phyloP scores from a whole-genome alignment of 257 asterid species.

The Primulina tabacum region DNA sequence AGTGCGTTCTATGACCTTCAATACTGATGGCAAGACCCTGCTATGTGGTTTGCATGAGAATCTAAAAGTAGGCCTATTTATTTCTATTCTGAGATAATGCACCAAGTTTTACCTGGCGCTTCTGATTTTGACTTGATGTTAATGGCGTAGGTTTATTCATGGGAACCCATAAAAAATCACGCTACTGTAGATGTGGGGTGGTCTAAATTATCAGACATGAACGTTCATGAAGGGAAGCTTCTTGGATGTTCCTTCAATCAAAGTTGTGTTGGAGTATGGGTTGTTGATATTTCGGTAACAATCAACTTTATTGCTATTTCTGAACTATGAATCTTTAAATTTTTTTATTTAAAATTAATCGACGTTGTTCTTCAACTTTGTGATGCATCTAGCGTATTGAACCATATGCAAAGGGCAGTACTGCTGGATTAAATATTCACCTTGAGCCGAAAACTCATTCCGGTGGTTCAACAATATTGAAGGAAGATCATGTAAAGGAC shows the following conservation, averaged over 20 bases:
- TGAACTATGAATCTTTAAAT: constrained; percentile 23
- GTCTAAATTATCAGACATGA: constrained; percentile 96
- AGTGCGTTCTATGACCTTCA: constrained; percentile 93
- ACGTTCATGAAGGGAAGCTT: constrained; percentile 98
- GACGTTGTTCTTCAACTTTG: constrained; percentile 27
- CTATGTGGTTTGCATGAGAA: constrained; percentile 96
- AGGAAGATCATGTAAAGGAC: constrained; percentile 56
- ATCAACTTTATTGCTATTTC: constrained; percentile 17
- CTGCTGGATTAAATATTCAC: constrained; percentile 54
- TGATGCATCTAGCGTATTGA: constrained; percentile 70
- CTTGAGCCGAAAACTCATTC: constrained; percentile 59
- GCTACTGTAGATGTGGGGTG: constrained; percentile 98
- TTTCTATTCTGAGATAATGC: constrained; percentile 20
- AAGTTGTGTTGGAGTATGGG: constrained; percentile 99
- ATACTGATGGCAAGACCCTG: constrained; percentile 96
- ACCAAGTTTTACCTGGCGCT: constrained; percentile 9
- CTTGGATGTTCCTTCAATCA: constrained; percentile 98
- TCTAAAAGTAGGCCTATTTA: constrained; percentile 62
- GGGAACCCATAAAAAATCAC: constrained; percentile 96
- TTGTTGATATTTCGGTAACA: constrained; percentile 89
- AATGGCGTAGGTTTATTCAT: constrained; percentile 70
- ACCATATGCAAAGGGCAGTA: constrained; percentile 71
- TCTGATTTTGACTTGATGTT: constrained; percentile 10
- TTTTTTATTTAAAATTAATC: constrained; percentile 24
- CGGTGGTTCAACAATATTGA: constrained; percentile 50